Evolutionary conservation across 2,329 filamentous ascomycete genomes (phyloP).

Genomic region (Trichoderma sp.): DNA sequence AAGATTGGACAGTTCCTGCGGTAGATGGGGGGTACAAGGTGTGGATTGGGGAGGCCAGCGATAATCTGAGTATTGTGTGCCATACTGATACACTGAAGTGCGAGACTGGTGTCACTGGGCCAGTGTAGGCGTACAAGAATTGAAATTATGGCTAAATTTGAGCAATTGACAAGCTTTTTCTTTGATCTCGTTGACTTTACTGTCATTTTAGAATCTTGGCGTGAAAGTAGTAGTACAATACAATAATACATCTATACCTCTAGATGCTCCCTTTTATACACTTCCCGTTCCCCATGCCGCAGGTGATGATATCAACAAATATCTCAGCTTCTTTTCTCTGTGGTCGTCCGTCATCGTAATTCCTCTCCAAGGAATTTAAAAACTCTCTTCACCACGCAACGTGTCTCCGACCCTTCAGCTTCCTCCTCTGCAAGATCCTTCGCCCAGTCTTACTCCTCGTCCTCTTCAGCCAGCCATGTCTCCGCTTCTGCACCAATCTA

Average conservation of each 20-base stretch:
- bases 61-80: conserved; percentile 41
- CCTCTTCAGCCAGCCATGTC: conserved; percentile 60
- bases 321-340: neutral
- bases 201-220: neutral
- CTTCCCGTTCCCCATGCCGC: neutral
- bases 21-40: conserved; percentile 45
- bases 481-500: conserved; percentile 61
- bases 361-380: too few species aligned
- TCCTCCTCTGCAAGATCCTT: conserved; percentile 57
- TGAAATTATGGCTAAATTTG: neutral
- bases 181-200: neutral
- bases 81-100: conserved; percentile 39
- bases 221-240: conserved; percentile 24
- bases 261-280: conserved; percentile 15
- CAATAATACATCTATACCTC: conserved; percentile 17
- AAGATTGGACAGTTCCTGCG: conserved; percentile 67
- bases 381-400: conserved; percentile 39
- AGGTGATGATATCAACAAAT: neutral
- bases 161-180: neutral
- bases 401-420: conserved; percentile 55
- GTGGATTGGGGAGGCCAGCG: conserved; percentile 47
- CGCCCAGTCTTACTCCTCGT: conserved; percentile 55
- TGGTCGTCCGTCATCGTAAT: neutral
- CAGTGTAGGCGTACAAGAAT: conserved; percentile 24
- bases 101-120: conserved; percentile 33